These are phyloP conservation scores for Pelargonium fulgidum DNA, from an alignment of 441 rosid genomes.

Conservation along the genomic window DNA sequence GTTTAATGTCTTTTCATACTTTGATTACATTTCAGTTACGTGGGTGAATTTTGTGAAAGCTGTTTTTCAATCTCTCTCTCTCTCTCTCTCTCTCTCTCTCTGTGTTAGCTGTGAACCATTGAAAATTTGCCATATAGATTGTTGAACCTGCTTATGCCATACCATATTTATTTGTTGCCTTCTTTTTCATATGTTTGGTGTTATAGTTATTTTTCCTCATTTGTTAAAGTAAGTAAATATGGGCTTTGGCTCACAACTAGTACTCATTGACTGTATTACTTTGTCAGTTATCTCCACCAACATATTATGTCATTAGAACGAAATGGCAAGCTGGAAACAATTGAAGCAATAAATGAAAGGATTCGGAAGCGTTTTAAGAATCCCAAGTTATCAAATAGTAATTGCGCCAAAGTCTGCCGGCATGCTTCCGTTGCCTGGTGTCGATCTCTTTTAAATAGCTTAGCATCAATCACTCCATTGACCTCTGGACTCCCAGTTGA, in stretches of 20 bases:
- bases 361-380: conserved; percentile 89
- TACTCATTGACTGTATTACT: conserved; percentile 7
- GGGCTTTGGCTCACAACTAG: conserved; percentile 8
- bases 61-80: neutral
- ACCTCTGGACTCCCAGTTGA: conserved; percentile 43
- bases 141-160: neutral
- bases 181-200: neutral
- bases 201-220: neutral
- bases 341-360: conserved; percentile 86
- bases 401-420: conserved; percentile 78
- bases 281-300: conserved; percentile 66
- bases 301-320: conserved; percentile 57
- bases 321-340: conserved; percentile 66
- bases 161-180: neutral
- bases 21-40: neutral
- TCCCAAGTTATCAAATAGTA: conserved; percentile 74
- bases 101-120: neutral
- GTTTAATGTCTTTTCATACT: neutral
- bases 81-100: too few species aligned
- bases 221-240: conserved; percentile 1
- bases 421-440: conserved; percentile 97
- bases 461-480: conserved; percentile 72
- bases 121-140: neutral
- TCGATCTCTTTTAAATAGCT: conserved; percentile 60
- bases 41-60: neutral